Base-by-base conservation (phyloP, 495 filamentous ascomycete species). In the Melanomma pulvis-pyrius region DNA sequence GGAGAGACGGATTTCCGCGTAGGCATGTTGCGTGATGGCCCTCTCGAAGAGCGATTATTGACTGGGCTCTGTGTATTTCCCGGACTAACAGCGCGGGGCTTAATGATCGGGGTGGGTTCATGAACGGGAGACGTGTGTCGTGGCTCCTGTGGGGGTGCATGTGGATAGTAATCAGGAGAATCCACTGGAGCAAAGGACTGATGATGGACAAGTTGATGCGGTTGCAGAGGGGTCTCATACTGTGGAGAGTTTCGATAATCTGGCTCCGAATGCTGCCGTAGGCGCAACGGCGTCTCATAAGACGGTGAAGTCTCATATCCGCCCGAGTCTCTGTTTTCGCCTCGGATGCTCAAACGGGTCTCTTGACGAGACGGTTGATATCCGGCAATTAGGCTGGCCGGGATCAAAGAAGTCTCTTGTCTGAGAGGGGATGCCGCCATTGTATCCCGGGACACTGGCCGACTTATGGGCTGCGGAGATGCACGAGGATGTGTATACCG, bases 1-100 rank as follows among this genome's bases (percentile, higher is more conserved):
- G 91, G 90, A 71, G 89, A 92, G 48, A 93, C 82, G 1, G 91
- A 93, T 72, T 94, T 93, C 24, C 90, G 83, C 34, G 81, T 81
- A 30, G 87, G 86, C 13, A 81, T 85, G 25, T 86, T 83, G 24
- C 82, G 81, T 58, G 86, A 29, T 13, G 71, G 54, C 7, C 36
- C 28, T 13, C 65, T 57, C 4, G 67, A 73, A 21, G 41, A 21
- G 32, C 72, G 60, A 28, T 66, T 32, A 22, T 69, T 63, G 0
- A 12, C 34, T 25, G 61, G 57, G 25, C n/a, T 55, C 17, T 39
- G 59, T 3, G 59, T 25, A 13, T 48, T 44, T 4, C 51, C 63
- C 2, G 63, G 63, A 46, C 87, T 91, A 34, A 87, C 78, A 5
- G 81, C 82, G 26, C 83, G 81, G 44, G 76, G 76, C 29, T 76